Percentiles rank a stretch among this genome's conserved stretches.
These are phyloP conservation scores for Kitagawia praeruptora DNA, from an alignment of 129 eudicot genomes.

Conservation along the genomic window DNA sequence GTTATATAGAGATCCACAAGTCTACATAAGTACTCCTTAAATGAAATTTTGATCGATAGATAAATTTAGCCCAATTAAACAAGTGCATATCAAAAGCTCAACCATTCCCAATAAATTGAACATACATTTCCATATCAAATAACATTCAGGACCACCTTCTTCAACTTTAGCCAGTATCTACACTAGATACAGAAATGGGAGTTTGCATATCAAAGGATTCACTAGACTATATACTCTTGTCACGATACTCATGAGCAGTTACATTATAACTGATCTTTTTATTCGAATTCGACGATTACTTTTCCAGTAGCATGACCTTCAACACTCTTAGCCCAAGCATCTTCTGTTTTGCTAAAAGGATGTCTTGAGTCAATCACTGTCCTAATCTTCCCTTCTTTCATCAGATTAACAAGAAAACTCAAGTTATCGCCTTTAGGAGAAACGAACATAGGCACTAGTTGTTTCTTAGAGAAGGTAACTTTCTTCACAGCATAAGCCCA, in stretches of 20 bases:
- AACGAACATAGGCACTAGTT: not conserved
- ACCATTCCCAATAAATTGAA: not conserved
- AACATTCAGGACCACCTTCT: not conserved
- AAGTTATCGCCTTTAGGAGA: not conserved
- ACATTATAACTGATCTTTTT: not conserved
- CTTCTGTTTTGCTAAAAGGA: slow-evolving; percentile 1
- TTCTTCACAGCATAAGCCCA: slow-evolving; percentile 2
- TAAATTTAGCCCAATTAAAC: not conserved
- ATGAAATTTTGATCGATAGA: no score
- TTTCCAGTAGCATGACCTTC: slow-evolving; percentile 4
- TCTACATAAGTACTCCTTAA: no score
- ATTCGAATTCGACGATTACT: not conserved
- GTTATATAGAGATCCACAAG: not conserved
- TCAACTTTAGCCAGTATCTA: not conserved
- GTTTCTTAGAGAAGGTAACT: slow-evolving; percentile 2
- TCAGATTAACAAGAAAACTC: not conserved
- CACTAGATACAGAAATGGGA: not conserved
- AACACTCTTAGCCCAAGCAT: not conserved
- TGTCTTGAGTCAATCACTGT: not conserved
- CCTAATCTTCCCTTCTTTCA: not conserved
- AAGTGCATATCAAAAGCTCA: not conserved
- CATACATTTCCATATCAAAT: not conserved
- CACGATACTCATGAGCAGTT: not conserved
- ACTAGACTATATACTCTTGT: not conserved
- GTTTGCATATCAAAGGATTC: not conserved